phyloP scores from a whole-genome alignment of 1,284 basidiomycete species.

The Pyrrhoderma noxium region DNA sequence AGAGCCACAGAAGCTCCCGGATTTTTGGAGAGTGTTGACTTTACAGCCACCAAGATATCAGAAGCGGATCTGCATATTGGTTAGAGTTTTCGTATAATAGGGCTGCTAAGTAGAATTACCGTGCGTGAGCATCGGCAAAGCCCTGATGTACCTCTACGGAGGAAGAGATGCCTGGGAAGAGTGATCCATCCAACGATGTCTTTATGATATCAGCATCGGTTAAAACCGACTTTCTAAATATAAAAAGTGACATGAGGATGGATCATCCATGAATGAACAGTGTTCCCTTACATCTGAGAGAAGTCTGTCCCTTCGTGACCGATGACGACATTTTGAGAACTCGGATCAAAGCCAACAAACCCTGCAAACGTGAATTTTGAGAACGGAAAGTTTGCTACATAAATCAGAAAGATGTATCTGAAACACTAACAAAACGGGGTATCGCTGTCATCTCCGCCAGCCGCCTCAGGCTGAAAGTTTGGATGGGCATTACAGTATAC shows the following conservation, averaged over 20 bases:
- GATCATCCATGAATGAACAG: background rate
- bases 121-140: conserved; percentile 46
- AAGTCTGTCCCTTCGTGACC: conserved; percentile 17
- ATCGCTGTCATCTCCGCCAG: conserved; percentile 22
- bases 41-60: conserved; percentile 40
- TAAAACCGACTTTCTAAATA: conserved; percentile 33
- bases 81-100: background rate
- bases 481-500: conserved; percentile 20
- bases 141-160: conserved; percentile 48
- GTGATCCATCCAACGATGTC: conserved; percentile 31
- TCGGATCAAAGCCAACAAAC: conserved; percentile 17
- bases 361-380: conserved; percentile 7
- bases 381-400: too few species aligned
- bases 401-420: background rate
- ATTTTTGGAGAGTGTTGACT: conserved; percentile 34
- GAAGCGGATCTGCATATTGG: conserved; percentile 36
- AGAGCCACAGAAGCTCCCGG: conserved; percentile 35
- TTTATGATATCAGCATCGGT: conserved; percentile 46
- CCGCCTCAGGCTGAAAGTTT: conserved; percentile 22
- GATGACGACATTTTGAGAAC: conserved; percentile 15
- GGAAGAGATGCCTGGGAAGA: conserved; percentile 52
- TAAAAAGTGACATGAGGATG: background rate
- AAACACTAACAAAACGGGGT: conserved; percentile 21
- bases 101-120: conserved; percentile 35
- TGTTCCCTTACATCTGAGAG: conserved; percentile 7